Conservation (phyloP, 2,329 filamentous ascomycete species). For the Trichoderma oligosporum region DNA sequence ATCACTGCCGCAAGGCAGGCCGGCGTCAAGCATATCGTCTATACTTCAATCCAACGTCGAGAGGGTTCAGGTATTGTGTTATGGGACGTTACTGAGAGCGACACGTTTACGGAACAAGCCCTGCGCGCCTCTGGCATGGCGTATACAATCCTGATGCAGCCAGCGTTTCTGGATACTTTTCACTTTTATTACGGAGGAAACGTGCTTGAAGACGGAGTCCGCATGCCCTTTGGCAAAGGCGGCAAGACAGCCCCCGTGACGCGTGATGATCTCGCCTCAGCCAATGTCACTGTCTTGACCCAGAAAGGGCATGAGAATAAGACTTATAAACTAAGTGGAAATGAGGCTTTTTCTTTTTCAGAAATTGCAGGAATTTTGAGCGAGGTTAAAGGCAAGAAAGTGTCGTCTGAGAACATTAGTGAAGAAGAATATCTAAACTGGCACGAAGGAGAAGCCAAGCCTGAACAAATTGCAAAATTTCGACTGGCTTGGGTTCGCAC, state of each 20-base stretch:
- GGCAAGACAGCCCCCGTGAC: neutral
- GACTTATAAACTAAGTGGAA: constrained; percentile 12
- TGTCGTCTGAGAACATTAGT: neutral
- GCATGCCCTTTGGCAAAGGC: neutral
- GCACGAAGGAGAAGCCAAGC: neutral
- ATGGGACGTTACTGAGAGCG: neutral
- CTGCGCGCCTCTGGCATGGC: neutral
- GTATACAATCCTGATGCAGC: constrained; percentile 6
- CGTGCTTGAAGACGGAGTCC: neutral
- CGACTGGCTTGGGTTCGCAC: neutral
- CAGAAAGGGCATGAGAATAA: neutral
- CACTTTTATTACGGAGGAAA: neutral
- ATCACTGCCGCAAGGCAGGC: neutral
- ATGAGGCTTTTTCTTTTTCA: constrained; percentile 5
- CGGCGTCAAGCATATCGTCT: neutral
- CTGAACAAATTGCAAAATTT: neutral
- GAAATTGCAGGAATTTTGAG: neutral
- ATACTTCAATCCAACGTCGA: neutral
- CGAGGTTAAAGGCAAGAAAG: neutral
- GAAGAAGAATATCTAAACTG: constrained; percentile 1
- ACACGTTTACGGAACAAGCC: neutral
- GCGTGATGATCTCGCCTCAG: neutral
- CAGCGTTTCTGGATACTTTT: neutral
- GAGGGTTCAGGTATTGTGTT: neutral
- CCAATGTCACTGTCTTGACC: constrained; percentile 5